Conservation (phyloP, 345 rosid genomes). For the Bruguiera parviflora region DNA sequence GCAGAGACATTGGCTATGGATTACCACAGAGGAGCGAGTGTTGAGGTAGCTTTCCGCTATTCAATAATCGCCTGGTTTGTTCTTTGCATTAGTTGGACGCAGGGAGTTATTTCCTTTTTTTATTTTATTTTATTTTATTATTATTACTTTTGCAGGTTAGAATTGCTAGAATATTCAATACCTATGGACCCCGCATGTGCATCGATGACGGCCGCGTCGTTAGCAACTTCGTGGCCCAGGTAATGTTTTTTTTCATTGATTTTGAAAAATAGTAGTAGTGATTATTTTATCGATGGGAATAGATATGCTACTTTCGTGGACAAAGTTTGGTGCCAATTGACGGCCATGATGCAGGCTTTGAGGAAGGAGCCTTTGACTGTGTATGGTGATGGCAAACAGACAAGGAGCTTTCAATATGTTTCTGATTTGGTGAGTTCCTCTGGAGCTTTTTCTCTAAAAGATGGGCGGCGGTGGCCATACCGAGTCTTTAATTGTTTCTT, state of each 20-base stretch:
- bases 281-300: not conserved
- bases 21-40: conserved; percentile 87
- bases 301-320: too few relatives aligned
- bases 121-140: not conserved
- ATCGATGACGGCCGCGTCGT: conserved; percentile 99
- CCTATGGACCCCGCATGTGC: conserved; percentile 98
- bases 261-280: too few relatives aligned
- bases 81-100: not conserved
- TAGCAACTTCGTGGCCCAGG: conserved; percentile 99
- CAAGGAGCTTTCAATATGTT: conserved; percentile 97
- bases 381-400: conserved; percentile 98
- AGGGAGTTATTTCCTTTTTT: not conserved
- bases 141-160: conserved; percentile 56
- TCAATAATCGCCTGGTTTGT: too few relatives aligned
- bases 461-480: too few relatives aligned
- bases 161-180: conserved; percentile 92
- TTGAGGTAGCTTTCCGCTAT: conserved; percentile 50
- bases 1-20: conserved; percentile 99
- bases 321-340: not conserved
- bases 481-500: not conserved
- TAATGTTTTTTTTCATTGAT: conserved; percentile 25
- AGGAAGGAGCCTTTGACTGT: conserved; percentile 98
- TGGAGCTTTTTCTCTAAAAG: not conserved
- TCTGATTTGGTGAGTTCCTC: conserved; percentile 75
- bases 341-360: conserved; percentile 59